Conservation (phyloP, 2,329 filamentous ascomycete species). For the Aureobasidium sp. region DNA sequence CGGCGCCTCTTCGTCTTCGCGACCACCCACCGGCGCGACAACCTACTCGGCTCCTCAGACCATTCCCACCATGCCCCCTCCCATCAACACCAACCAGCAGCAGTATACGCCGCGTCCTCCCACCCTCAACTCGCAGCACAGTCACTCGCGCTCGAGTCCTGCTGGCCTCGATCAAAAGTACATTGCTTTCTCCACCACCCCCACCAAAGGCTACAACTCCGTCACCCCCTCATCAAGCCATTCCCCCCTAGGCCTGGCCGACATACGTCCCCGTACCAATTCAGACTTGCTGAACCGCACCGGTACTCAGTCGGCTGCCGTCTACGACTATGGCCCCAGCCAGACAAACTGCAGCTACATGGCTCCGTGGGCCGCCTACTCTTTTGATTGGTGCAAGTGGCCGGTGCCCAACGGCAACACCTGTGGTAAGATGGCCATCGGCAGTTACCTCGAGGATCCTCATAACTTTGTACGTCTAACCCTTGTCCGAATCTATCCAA, state of each 20-base stretch:
- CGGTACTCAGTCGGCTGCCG: slow-evolving; percentile 50
- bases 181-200: slow-evolving; percentile 55
- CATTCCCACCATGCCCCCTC: slow-evolving; percentile 50
- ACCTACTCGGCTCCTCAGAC: slow-evolving; percentile 46
- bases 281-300: slow-evolving; percentile 62
- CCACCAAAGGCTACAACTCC: slow-evolving; percentile 28
- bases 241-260: slow-evolving; percentile 82
- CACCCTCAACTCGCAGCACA: slow-evolving; percentile 59
- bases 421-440: slow-evolving; percentile 87
- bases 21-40: slow-evolving; percentile 29
- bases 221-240: slow-evolving; percentile 63
- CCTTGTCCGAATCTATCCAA: not conserved
- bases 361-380: slow-evolving; percentile 91
- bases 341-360: slow-evolving; percentile 83
- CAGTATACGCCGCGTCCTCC: slow-evolving; percentile 58
- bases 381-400: slow-evolving; percentile 99
- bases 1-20: slow-evolving; percentile 33
- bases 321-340: slow-evolving; percentile 59
- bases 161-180: slow-evolving; percentile 57
- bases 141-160: slow-evolving; percentile 80
- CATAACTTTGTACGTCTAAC: slow-evolving; percentile 80
- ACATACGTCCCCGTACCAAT: slow-evolving; percentile 82
- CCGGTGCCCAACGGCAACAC: slow-evolving; percentile 61
- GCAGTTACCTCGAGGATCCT: slow-evolving; percentile 94
- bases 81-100: slow-evolving; percentile 44